Conservation (phyloP, 2,329 filamentous ascomycete genomes). For the Aulographum hederae region DNA sequence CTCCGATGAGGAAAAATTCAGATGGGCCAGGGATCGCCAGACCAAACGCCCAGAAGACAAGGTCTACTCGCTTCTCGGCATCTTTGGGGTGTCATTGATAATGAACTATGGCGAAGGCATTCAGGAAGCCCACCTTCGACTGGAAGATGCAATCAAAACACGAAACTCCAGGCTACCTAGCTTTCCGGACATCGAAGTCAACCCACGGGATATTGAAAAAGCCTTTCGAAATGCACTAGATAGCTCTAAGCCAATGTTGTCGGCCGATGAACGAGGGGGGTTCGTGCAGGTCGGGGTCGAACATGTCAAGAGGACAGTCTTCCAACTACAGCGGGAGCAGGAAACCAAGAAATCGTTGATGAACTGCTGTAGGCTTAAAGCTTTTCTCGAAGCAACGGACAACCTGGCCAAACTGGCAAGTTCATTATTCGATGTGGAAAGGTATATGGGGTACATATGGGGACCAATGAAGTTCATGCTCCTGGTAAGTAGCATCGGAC, state of each 20-base stretch:
- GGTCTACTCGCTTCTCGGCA: constrained; percentile 3
- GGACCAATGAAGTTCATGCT: constrained; percentile 1
- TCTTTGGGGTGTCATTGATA: constrained; percentile 3
- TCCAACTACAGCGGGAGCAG: neutral
- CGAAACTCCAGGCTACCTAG: neutral
- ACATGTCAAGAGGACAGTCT: neutral
- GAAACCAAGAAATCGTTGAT: neutral
- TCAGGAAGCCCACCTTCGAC: neutral
- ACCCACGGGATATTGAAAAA: neutral
- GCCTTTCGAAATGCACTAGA: neutral
- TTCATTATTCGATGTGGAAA: neutral
- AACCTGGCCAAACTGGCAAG: neutral
- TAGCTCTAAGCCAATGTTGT: neutral
- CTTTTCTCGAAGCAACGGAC: neutral
- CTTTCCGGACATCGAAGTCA: neutral
- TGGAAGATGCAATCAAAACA: constrained; percentile 2
- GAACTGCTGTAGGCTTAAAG: neutral
- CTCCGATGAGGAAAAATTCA: constrained; percentile 1
- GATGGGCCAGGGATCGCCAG: neutral
- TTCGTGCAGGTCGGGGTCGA: neutral
- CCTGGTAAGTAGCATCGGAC: neutral
- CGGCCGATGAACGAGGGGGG: neutral
- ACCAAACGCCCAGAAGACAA: constrained; percentile 3
- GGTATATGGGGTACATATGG: neutral
- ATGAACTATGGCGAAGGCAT: constrained; percentile 4